Evolutionary conservation across 306 rosid genomes (phyloP), one percentile per base, ranked within the genome.

Genomic region (Carpinus viminea): DNA sequence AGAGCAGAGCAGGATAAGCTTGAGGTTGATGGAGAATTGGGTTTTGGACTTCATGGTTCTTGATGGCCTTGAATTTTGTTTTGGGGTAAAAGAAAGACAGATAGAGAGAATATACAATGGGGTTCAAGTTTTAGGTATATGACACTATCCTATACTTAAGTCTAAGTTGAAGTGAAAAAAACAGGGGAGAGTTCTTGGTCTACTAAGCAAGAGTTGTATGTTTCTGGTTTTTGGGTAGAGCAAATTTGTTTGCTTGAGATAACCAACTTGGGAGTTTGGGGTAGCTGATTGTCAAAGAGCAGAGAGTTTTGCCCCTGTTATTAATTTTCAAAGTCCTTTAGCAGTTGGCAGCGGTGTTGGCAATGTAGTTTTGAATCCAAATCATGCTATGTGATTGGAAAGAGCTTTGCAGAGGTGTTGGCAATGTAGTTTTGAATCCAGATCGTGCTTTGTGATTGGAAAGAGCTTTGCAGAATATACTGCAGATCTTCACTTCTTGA

Each of bases 381-480:
- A 80, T 79, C 62, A 53, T 62, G 68, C 73, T 53, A 76, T 76
- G 62, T 83, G 54, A 62, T 20, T 36, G 81, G 79, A 75, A 74
- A 81, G 53, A 38, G 81, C 66, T 83, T 78, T n/a, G n/a, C n/a
- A n/a, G n/a, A n/a, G n/a, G n/a, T n/a, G n/a, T n/a, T n/a, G n/a
- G n/a, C n/a, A n/a, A n/a, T n/a, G n/a, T n/a, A n/a, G n/a, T n/a
- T n/a, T n/a, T n/a, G n/a, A n/a, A n/a, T n/a, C n/a, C n/a, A n/a
- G n/a, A n/a, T n/a, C n/a, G n/a, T n/a, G n/a, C n/a, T n/a, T n/a
- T n/a, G n/a, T n/a, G n/a, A n/a, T n/a, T n/a, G n/a, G n/a, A n/a
- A n/a, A n/a, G n/a, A n/a, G n/a, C n/a, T n/a, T 72, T 78, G 57
- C 79, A 71, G 82, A 84, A 75, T 84, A 34, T 78, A 54, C 70